Evolutionary conservation across 1,284 basidiomycete genomes (phyloP).

Genomic region (Ceratobasidium papillatum): DNA sequence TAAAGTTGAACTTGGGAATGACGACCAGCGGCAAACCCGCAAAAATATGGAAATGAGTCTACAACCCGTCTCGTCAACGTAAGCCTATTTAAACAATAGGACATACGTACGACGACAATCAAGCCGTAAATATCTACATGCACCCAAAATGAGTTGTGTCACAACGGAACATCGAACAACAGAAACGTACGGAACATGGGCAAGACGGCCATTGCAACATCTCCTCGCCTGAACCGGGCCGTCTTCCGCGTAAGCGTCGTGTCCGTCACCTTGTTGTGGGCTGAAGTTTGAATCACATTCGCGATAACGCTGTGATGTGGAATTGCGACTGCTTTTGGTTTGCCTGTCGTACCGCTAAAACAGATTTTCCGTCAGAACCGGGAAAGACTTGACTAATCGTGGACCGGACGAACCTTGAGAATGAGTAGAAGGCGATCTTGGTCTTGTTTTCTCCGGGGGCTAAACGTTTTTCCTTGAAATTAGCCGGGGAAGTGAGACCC

Average conservation of each 20-base stretch:
- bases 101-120: constrained; percentile 49
- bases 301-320: constrained; percentile 72
- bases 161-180: constrained; percentile 50
- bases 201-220: constrained; percentile 58
- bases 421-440: constrained; percentile 76
- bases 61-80: constrained; percentile 18
- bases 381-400: too few species aligned
- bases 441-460: constrained; percentile 71
- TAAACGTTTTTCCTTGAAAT: constrained; percentile 63
- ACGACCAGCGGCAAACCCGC: constrained; percentile 68
- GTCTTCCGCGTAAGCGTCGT: constrained; percentile 48
- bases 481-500: constrained; percentile 57
- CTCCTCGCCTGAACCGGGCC: constrained; percentile 62
- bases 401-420: constrained; percentile 57
- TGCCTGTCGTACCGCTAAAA: constrained; percentile 79
- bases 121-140: constrained; percentile 74
- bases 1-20: constrained; percentile 74
- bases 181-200: constrained; percentile 55
- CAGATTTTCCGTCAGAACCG: background rate
- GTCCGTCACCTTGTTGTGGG: constrained; percentile 61
- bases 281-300: constrained; percentile 70
- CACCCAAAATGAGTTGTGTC: constrained; percentile 50
- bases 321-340: constrained; percentile 80
- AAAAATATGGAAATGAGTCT: constrained; percentile 39
- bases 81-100: background rate